phyloP scores from a whole-genome alignment of 148 eudicot genomes.

The Chenopodium suecicum region DNA sequence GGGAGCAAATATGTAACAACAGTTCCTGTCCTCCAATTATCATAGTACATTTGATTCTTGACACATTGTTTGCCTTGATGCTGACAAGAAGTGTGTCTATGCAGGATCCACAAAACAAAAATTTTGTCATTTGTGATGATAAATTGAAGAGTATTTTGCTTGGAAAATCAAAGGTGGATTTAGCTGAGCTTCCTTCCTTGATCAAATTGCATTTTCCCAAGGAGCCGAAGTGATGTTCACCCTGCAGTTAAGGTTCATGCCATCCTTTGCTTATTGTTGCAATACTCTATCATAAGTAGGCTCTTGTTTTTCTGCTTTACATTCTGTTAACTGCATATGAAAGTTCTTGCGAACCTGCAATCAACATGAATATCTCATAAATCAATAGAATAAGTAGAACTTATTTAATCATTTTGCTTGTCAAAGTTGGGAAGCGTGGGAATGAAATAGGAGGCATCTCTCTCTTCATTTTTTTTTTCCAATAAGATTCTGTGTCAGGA shows the following conservation, averaged over 20 bases:
- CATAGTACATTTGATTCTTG: not conserved
- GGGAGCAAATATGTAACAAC: not conserved
- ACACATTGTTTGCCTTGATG: not conserved
- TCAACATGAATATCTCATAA: not conserved
- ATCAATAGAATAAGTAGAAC: not conserved
- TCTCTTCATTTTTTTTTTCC: not conserved
- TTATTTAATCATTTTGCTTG: not conserved
- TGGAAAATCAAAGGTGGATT: constrained; percentile 72
- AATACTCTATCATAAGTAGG: not conserved
- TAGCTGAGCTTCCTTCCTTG: constrained; percentile 81
- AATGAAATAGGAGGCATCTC: not conserved
- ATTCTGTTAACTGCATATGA: not conserved
- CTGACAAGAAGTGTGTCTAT: constrained; percentile 26
- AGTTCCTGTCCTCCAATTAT: not conserved
- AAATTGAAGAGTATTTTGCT: constrained; percentile 80
- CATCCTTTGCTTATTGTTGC: constrained; percentile 14
- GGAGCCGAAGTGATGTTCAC: constrained; percentile 47
- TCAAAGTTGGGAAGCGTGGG: not conserved
- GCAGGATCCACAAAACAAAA: constrained; percentile 79
- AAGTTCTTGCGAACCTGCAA: not conserved
- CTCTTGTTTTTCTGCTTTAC: not conserved
- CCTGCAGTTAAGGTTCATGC: constrained; percentile 28
- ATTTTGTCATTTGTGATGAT: constrained; percentile 76
- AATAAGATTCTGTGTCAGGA: not conserved
- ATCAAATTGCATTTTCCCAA: constrained; percentile 92